Evolutionary conservation across 129 eudicot genomes (phyloP), one percentile per base, ranked within the genome.

Genomic region (Pittosporum tobira): DNA sequence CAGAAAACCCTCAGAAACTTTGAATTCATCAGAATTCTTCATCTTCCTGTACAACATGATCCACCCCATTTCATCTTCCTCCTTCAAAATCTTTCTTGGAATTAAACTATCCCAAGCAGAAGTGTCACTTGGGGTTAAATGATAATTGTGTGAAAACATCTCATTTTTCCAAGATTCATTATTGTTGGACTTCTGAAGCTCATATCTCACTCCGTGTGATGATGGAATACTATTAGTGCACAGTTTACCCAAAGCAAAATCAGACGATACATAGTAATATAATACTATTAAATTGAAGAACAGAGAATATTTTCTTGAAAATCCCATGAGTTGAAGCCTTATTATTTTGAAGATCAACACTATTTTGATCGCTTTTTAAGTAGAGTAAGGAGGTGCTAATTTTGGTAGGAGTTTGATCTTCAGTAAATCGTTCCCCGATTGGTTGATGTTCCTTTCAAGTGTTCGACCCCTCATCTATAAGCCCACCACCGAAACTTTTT

Each of bases 41-140:
- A 88, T 76, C n/a, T 79, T 69, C 54, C 80, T 66, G 57, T 88
- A 88, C 79, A 72, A 51, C 75, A 85, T 68, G 43, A 55, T 63
- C 97, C 97, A 88, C 13, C 55, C 36, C 5, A 63, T 24, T 18
- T 84, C 88, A 57, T 79, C 91, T 53, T 77, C 83, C 50, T 88
- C 88, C 71, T 43, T 69, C 67, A 88, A 62, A 62, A 75, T 73
- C 66, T 81, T 88, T 40, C 91, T 79, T 2, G 95, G 95, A 20
- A 84, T 51, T 81, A 88, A 60, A 65, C 43, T 77, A 1, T 81
- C 69, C 97, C 97, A 88, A 6, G 85, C 77, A 16, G 75, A 59
- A 14, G 84, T 95, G 38, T 88, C 97, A 15, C 85, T 84, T 36
- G 97, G 97, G 3, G 88, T 84, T 68, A 88, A 64, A 69, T 88